Conservation (phyloP, 257 asterid species). For the Capsicum chinense region DNA sequence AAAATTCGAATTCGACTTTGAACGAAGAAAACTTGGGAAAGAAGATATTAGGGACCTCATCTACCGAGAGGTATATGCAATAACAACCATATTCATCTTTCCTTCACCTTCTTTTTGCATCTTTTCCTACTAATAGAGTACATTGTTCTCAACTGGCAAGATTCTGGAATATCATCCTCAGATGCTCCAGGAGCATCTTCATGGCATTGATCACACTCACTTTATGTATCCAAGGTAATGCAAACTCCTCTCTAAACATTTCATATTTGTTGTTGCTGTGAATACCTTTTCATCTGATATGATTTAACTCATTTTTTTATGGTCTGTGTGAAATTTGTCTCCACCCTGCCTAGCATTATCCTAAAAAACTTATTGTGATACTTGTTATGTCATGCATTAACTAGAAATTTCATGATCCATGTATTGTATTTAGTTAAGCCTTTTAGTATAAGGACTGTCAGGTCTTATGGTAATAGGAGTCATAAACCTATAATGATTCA, state of each 20-base stretch:
- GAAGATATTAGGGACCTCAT: conserved; percentile 87
- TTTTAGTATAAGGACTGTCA: not conserved
- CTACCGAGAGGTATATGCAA: conserved; percentile 78
- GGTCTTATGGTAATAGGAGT: not conserved
- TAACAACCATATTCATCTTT: conserved; percentile 32
- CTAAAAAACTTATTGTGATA: not conserved
- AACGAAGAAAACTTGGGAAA: conserved; percentile 70
- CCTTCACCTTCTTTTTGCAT: conserved; percentile 28
- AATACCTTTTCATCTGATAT: not conserved
- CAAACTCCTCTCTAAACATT: conserved; percentile 30
- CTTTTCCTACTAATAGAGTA: conserved; percentile 40
- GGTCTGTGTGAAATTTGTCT: not conserved
- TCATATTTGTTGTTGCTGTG: conserved; percentile 8
- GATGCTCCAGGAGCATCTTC: conserved; percentile 95
- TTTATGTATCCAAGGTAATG: conserved; percentile 98
- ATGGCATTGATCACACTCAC: conserved; percentile 86
- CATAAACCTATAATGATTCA: not conserved
- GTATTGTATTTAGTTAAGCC: conserved; percentile 2
- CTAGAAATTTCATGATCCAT: not conserved
- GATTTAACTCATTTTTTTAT: not conserved
- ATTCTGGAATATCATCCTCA: conserved; percentile 99
- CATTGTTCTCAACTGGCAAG: conserved; percentile 64
- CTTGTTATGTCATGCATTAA: not conserved
- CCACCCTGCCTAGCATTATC: not conserved
- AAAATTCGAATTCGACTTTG: conserved; percentile 89